These are phyloP conservation scores for Vigna unguiculata DNA, from an alignment of 306 rosid genomes.

Conservation along the genomic window DNA sequence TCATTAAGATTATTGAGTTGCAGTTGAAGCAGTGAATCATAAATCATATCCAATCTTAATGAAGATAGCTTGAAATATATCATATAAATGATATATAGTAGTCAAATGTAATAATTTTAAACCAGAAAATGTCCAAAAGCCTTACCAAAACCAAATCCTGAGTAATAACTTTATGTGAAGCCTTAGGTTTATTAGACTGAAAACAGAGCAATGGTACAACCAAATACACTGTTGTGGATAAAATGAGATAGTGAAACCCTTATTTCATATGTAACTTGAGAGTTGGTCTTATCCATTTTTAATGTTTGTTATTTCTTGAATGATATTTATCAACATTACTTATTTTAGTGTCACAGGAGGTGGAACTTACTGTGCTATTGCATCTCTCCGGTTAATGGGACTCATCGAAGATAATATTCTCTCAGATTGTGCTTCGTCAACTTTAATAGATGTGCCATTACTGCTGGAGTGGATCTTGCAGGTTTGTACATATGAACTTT, in stretches of 20 bases:
- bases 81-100: background rate
- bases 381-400: slow-evolving; percentile 92
- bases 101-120: background rate
- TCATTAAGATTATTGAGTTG: background rate
- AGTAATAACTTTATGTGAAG: background rate
- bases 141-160: background rate
- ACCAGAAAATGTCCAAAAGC: background rate
- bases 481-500: slow-evolving; percentile 54
- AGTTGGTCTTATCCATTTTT: slow-evolving; percentile 25
- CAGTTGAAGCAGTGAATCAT: background rate
- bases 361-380: slow-evolving; percentile 86
- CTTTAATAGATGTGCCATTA: slow-evolving; percentile 69
- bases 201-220: background rate
- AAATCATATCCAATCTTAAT: background rate
- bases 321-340: slow-evolving; percentile 56
- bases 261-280: slow-evolving; percentile 4
- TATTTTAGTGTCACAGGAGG: slow-evolving; percentile 87
- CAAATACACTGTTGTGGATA: background rate
- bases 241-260: background rate
- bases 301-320: slow-evolving; percentile 38
- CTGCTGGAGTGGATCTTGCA: slow-evolving; percentile 90
- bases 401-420: slow-evolving; percentile 75
- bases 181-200: background rate
- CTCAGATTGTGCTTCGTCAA: slow-evolving; percentile 53
- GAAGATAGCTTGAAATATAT: background rate